Evolutionary conservation across 2,329 filamentous ascomycete species (phyloP), one percentile per base, ranked within the genome.

Genomic region (Lachnellula occidentalis): DNA sequence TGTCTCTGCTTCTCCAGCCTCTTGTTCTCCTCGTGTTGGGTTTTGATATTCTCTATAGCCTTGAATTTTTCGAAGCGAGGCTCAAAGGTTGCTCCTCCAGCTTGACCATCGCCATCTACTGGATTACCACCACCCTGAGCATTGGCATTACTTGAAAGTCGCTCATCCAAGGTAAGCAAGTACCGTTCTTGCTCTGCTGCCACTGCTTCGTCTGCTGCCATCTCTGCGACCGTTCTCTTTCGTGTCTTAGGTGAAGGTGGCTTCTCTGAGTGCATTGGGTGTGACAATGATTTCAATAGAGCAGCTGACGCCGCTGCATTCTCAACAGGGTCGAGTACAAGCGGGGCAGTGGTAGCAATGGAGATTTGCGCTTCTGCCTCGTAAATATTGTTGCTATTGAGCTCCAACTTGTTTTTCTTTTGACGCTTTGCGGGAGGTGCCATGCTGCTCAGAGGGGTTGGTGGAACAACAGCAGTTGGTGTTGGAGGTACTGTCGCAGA

Each of bases 211-310:
- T 99, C 94, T 7, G 92, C 92, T 8, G 90, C 94, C 75, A 97
- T 83, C 69, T 99, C 92, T 8, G 94, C 94, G 17, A 95, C 86
- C 0, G 94, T 99, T 58, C 92, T 85, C 77, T 99, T 97, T 54
- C 94, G 80, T 7, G 86, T 86, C 77, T 96, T 96, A 3, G 91
- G 91, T 57, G 87, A 81, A 0, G 94, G 92, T 9, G 90, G 86
- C 43, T 83, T 77, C 48, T 87, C 82, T 31, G 83, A 81, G 69
- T 96, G 89, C 53, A 90, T 83, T 6, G 91, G 87, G 69, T 95
- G 88, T 19, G 82, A 78, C 62, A 92, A 76, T 17, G 79, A 76
- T 31, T 90, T 83, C 3, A 97, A 77, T 3, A 95, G 77, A 11
- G 78, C 77, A 47, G 91, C 85, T 1, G 84, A 85, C 61, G 91